Percentiles rank a stretch among this genome's conserved stretches.
Conservation (phyloP, 805 yeast genomes). For the Metschnikowia henanensis region DNA sequence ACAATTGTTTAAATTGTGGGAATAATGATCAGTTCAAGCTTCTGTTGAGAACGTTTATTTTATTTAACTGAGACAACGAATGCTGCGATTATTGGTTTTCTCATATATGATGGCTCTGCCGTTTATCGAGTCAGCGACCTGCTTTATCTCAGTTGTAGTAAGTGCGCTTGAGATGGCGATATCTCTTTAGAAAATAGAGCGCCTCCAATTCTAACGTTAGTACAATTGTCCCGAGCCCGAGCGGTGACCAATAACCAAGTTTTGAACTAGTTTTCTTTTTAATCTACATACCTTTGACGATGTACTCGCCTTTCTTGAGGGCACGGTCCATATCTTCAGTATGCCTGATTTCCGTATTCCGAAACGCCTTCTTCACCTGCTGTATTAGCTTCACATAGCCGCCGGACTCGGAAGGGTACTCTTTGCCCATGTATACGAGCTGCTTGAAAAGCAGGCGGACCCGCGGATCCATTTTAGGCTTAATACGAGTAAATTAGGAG, state of each 20-base stretch:
- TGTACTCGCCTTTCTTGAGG: conserved; percentile 29
- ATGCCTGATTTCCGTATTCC: conserved; percentile 13
- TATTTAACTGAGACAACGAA: no score
- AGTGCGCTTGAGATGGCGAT: conserved; percentile 36
- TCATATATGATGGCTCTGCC: no score
- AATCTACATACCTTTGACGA: conserved; percentile 27
- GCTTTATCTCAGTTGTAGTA: conserved; percentile 19
- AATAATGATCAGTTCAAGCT: no score
- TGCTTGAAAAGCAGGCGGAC: conserved; percentile 21
- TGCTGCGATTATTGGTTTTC: no score
- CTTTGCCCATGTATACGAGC: conserved; percentile 35
- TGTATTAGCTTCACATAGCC: conserved; percentile 27
- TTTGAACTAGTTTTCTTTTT: no score
- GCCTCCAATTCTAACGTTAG: conserved; percentile 31
- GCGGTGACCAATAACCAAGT: background rate
- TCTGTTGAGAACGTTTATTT: no score
- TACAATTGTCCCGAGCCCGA: no score
- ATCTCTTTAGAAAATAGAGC: conserved; percentile 30
- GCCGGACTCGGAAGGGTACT: conserved; percentile 33
- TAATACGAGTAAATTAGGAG: background rate
- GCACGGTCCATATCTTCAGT: conserved; percentile 24
- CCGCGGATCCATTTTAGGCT: conserved; percentile 13
- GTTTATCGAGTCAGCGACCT: background rate
- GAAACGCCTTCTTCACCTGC: conserved; percentile 22
- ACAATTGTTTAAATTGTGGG: no score